A percentile compares a stretch with the other conserved stretches of the same genome.
These are phyloP conservation scores for Dictyostelium firmibasis DNA, from an alignment of 78 protist species.

Conservation along the genomic window DNA sequence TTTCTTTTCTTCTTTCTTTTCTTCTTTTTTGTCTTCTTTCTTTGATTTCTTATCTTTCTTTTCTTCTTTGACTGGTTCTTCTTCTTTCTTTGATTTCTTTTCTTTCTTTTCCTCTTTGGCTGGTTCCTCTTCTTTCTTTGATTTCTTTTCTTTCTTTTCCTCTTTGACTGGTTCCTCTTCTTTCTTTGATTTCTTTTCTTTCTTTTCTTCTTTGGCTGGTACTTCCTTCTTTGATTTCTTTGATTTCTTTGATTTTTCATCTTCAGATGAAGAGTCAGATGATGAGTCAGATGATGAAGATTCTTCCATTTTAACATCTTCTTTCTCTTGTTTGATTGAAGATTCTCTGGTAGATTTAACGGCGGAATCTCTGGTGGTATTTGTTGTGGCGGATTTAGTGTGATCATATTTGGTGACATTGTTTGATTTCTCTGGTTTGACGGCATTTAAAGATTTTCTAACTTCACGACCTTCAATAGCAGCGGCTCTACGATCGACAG, in stretches of 20 bases:
- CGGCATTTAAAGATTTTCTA: neutral
- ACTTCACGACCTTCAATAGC: slow-evolving; percentile 85
- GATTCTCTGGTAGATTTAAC: neutral
- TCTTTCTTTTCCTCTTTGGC: neutral
- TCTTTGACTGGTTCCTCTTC: neutral
- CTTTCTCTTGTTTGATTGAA: neutral
- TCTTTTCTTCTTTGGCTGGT: too few species aligned
- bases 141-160: slow-evolving; percentile 12
- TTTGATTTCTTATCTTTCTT: neutral
- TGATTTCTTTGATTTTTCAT: neutral
- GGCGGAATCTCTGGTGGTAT: slow-evolving; percentile 21
- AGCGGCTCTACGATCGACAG: slow-evolving; percentile 88
- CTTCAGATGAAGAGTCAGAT: slow-evolving; percentile 27
- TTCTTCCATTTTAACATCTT: neutral
- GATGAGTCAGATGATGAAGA: neutral
- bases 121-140: neutral
- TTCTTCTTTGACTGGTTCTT: neutral
- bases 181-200: too few species aligned
- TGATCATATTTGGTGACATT: slow-evolving; percentile 14
- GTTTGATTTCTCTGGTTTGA: slow-evolving; percentile 2
- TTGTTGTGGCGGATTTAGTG: neutral
- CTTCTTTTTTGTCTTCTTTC: slow-evolving; percentile 27
- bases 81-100: neutral
- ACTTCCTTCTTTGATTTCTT: slow-evolving; percentile 14
- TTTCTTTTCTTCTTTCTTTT: slow-evolving; percentile 35